A percentile compares a stretch with the other conserved stretches of the same genome.
Conservation (phyloP, 2,329 filamentous ascomycete genomes). For the Aspergillus neotritici region DNA sequence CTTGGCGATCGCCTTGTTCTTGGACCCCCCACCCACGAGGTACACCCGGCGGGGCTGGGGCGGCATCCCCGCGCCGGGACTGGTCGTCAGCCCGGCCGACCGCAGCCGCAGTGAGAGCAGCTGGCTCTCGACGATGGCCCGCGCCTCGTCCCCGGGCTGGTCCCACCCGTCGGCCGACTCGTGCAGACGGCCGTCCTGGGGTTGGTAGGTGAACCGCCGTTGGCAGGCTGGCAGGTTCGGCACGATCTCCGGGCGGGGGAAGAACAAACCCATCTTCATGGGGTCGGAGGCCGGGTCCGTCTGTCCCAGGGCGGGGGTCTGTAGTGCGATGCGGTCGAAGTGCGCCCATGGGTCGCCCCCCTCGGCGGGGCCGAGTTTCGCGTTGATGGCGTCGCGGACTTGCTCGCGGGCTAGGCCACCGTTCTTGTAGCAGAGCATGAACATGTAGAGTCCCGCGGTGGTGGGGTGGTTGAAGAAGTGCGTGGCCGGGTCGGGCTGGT, state of each 20-base stretch:
- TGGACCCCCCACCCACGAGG: conserved; percentile 85
- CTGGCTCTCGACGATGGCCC: conserved; percentile 90
- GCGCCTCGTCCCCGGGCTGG: conserved; percentile 64
- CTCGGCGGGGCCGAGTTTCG: conserved; percentile 38
- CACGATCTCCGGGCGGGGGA: conserved; percentile 90
- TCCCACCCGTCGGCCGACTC: conserved; percentile 52
- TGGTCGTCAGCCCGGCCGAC: conserved; percentile 66
- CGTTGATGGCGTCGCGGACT: conserved; percentile 73
- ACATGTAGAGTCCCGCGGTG: conserved; percentile 90
- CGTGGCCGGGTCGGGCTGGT: conserved; percentile 82
- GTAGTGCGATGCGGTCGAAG: conserved; percentile 70
- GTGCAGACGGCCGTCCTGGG: conserved; percentile 46
- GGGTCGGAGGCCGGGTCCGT: conserved; percentile 43
- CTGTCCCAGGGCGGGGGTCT: conserved; percentile 64
- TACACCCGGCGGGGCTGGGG: conserved; percentile 85
- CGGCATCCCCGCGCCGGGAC: conserved; percentile 55
- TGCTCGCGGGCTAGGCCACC: conserved; percentile 87
- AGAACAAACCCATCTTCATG: conserved; percentile 90
- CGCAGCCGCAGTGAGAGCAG: conserved; percentile 85
- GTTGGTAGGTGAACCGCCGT: conserved; percentile 69
- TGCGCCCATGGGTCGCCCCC: conserved; percentile 61
- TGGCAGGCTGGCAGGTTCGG: conserved; percentile 81
- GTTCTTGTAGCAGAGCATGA: conserved; percentile 99
- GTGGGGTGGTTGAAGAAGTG: conserved; percentile 99
- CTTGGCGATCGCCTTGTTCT: conserved; percentile 81